Evolutionary conservation across 2,329 filamentous ascomycete genomes (phyloP), one percentile per base, ranked within the genome.

Genomic region (Cladosporium sphaerospermum): DNA sequence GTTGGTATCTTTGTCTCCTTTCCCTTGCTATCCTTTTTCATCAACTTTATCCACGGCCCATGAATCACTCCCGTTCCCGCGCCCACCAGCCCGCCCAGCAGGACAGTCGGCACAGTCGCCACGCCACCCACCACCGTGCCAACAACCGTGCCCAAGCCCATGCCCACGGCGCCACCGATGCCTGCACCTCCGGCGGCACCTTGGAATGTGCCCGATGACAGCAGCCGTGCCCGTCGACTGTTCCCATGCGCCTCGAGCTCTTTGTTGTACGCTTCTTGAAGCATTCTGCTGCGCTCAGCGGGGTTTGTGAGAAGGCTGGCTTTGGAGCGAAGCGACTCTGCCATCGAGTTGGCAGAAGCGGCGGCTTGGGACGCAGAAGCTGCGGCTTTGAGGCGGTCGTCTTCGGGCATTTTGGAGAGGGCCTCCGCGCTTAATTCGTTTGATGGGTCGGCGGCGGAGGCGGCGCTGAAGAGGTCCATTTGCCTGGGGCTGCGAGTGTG

Each of bases 41-140:
- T 61, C 60, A 47, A 74, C n/a, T 71, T 73, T 18, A 75, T 67
- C 61, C 67, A 74, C 10, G 72, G 72, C 33, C 72, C 73, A 61
- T 72, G 69, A 11, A 71, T 63, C 9, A 68, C 68, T 3, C 73
- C 73, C 9, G 70, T 69, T 0, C 71, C 72, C 3, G 64, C 64
- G 0, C 72, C 73, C 0, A 72, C 69, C 46, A 74, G 50, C 1
- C 67, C 71, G 0, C 71, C 71, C 4, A 74, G 56, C 11, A 64
- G 69, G 37, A 70, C 70, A 9, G 67, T 67, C 3, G 71, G 71
- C 50, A 74, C 64, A 6, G 69, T 65, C 16, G 68, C 67, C n/a
- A 73, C 63, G 0, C 62, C 65, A 2, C 71, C 71, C 0, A 72
- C 69, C 11, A 74, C 40, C 10, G 70, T 71, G 0, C 72, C 72